phyloP scores from a whole-genome alignment of 768 basidiomycete genomes.

The Boletus reticulatus region DNA sequence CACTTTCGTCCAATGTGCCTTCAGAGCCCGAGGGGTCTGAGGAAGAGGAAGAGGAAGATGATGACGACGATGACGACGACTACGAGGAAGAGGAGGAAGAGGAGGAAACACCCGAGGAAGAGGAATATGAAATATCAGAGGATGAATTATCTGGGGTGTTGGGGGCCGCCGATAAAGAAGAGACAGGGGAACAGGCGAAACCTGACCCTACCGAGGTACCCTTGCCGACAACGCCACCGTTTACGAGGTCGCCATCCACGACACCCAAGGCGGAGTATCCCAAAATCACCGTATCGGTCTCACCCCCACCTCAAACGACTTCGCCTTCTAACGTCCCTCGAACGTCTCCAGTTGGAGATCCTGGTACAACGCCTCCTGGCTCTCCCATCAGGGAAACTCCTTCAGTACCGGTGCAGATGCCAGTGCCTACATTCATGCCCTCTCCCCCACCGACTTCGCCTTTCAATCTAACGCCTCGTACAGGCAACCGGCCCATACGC shows the following conservation, averaged over 20 bases:
- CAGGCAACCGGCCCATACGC: conserved; percentile 54
- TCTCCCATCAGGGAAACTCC: conserved; percentile 51
- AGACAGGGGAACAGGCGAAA: conserved; percentile 13
- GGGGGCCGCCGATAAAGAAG: conserved; percentile 18
- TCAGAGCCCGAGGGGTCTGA: too few relatives aligned
- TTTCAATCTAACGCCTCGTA: conserved; percentile 48
- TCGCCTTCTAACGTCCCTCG: conserved; percentile 18
- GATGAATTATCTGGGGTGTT: conserved; percentile 9
- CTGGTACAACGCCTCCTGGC: conserved; percentile 62
- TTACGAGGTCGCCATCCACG: conserved; percentile 52
- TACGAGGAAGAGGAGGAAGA: conserved; percentile 11
- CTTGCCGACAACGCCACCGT: conserved; percentile 32
- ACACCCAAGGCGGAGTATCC: conserved; percentile 58
- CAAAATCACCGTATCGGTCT: conserved; percentile 34
- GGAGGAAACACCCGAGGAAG: not conserved
- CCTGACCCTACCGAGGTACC: conserved; percentile 24
- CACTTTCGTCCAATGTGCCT: too few relatives aligned
- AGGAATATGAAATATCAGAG: not conserved
- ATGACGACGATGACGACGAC: not conserved
- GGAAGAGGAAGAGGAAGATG: too few relatives aligned
- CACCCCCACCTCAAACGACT: conserved; percentile 31
- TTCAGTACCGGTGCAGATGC: conserved; percentile 9
- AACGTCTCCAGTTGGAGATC: conserved; percentile 36
- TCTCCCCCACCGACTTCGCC: conserved; percentile 31
- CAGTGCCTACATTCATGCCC: conserved; percentile 14